Evolutionary conservation across 306 rosid species (phyloP), one percentile per base, ranked within the genome.

Genomic region (Malus fusca): DNA sequence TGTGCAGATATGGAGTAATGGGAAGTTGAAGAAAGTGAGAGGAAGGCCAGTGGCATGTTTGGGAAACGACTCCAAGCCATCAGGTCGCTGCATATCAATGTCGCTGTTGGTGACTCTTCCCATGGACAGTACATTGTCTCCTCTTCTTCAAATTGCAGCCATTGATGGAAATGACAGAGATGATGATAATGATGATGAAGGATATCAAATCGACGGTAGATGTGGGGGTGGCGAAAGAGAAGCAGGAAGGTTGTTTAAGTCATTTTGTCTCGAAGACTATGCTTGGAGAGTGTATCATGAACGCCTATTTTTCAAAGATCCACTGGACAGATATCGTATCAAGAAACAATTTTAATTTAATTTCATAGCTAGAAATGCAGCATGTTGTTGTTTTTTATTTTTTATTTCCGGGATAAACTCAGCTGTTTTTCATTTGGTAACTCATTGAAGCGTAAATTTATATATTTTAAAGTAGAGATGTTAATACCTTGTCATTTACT

Each of bases 1-100:
- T 19, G 55, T 28, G 66, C 28, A 93, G 98, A 97, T 93, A 8
- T 93, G 97, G 98, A 90, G 96, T 89, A 93, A 93, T 79, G 96
- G 94, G 2, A 88, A 79, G 75, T 70, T 93, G 52, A 91, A 87
- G 86, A 93, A 93, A 78, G 96, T 88, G 87, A 88, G 96, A 81
- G 98, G 94, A 8, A 93, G 90, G 78, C 80, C 98, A 26, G 66
- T 81, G 77, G 81, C 77, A 4, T 68, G 53, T 19, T 48, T 63
- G 68, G 93, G 79, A 43, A 84, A 69, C 12, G 61, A 74, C 17
- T 78, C 33, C 43, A 58, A 72, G 14, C 5, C 15, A 14, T 21
- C 80, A 42, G 44, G 44, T 9, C 12, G 89, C 46, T 56, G 80
- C 80, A 79, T 87, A 81, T 83, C 93, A 71, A 86, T 93, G 87